Conservation (phyloP, 2,329 filamentous ascomycete species). For the Ophiostoma novo-ulmi region DNA sequence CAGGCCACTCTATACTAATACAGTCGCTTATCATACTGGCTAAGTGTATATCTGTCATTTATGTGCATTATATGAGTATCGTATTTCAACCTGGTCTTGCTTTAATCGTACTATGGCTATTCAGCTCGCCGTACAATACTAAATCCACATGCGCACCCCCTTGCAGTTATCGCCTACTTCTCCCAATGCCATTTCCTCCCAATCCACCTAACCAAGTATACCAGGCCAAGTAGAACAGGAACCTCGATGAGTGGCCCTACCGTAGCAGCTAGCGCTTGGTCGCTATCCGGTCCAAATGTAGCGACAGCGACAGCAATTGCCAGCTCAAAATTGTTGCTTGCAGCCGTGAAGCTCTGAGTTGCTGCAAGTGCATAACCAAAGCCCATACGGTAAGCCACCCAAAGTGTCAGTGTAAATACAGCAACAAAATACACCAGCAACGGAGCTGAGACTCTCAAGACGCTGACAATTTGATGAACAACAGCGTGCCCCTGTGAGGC, state of each 20-base stretch:
- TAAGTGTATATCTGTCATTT: too few relatives aligned
- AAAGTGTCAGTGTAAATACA: conserved; percentile 67
- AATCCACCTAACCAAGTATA: conserved; percentile 65
- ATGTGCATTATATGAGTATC: too few relatives aligned
- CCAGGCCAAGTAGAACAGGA: conserved; percentile 69
- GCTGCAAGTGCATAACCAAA: conserved; percentile 66
- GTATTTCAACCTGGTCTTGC: too few relatives aligned
- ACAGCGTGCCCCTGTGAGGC: conserved; percentile 73
- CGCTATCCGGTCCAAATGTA: conserved; percentile 69
- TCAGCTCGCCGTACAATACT: too few relatives aligned
- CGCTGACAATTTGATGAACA: conserved; percentile 76
- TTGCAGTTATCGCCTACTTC: neutral
- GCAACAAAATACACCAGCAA: conserved; percentile 74
- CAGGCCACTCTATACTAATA: neutral
- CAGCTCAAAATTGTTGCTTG: conserved; percentile 90
- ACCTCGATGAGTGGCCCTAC: conserved; percentile 85
- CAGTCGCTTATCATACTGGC: neutral
- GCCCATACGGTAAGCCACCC: conserved; percentile 57
- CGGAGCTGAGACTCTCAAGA: conserved; percentile 74
- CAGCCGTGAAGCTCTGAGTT: conserved; percentile 82
- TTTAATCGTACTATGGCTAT: too few relatives aligned
- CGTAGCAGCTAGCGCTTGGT: conserved; percentile 75
- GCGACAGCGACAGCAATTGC: conserved; percentile 85
- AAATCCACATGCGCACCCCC: too few relatives aligned
- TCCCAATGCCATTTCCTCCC: conserved; percentile 52